A percentile compares a stretch with the other conserved stretches of the same genome.
Conservation (phyloP, 2,329 filamentous ascomycete species). For the Xylariaceae sp. region DNA sequence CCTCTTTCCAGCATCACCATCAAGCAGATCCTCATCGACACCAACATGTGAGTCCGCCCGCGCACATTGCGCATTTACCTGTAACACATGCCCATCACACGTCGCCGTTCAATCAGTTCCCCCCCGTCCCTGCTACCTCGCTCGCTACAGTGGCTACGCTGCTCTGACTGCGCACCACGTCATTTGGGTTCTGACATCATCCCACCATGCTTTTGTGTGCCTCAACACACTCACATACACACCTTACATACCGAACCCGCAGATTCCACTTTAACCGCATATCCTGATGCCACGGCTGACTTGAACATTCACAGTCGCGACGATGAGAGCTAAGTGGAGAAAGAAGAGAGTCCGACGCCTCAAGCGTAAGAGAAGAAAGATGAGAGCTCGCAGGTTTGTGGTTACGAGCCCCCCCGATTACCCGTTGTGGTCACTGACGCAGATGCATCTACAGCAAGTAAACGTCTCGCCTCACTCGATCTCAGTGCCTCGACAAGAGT, state of each 20-base stretch:
- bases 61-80: background rate
- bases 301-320: constrained; percentile 35
- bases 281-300: constrained; percentile 15
- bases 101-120: background rate
- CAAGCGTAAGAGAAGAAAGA: constrained; percentile 99
- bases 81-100: no score
- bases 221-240: constrained; percentile 9
- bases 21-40: constrained; percentile 33
- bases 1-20: constrained; percentile 30
- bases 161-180: background rate
- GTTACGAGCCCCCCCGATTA: background rate
- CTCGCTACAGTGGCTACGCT: background rate
- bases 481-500: constrained; percentile 35
- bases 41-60: constrained; percentile 28
- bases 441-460: constrained; percentile 36
- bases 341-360: constrained; percentile 99
- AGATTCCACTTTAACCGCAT: background rate
- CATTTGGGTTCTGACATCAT: constrained; percentile 2
- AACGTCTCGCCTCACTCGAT: constrained; percentile 42
- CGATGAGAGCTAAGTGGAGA: constrained; percentile 97
- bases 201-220: constrained; percentile 7
- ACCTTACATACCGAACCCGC: background rate
- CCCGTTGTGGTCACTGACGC: background rate
- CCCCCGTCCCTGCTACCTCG: background rate
- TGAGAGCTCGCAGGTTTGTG: constrained; percentile 91